Conservation (phyloP, 176 grass and related monocot genomes). For the Tillandsia fasciculata region DNA sequence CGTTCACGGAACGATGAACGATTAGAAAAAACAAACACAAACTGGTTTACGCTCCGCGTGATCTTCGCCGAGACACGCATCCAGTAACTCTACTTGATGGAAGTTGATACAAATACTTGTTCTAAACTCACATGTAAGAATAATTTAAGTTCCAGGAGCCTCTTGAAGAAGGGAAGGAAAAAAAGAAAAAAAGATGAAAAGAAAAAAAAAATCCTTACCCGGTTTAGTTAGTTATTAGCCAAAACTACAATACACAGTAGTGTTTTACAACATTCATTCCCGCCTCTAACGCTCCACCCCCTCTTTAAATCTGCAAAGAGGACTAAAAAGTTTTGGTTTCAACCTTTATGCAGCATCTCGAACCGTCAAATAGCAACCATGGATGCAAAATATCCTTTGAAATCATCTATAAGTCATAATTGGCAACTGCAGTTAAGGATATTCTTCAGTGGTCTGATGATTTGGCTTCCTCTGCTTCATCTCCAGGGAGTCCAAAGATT, state of each 20-base stretch:
- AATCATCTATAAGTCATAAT: background rate
- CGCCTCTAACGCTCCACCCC: background rate
- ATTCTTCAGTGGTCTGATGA: conserved; percentile 28
- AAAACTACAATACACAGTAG: background rate
- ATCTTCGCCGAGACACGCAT: no score
- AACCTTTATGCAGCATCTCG: background rate
- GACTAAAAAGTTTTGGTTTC: background rate
- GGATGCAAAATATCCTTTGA: background rate
- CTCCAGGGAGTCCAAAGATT: conserved; percentile 85
- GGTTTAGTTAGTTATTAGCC: background rate
- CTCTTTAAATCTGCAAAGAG: background rate
- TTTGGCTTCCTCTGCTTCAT: conserved; percentile 45
- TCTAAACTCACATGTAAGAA: no score
- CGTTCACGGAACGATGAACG: no score
- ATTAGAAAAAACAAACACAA: no score
- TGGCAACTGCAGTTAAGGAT: background rate
- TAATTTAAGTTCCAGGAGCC: no score
- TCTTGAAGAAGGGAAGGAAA: no score
- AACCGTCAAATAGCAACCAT: background rate
- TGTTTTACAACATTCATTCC: conserved; percentile 1
- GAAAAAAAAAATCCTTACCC: background rate
- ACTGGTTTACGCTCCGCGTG: no score
- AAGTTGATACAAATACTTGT: no score
- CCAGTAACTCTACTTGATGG: no score
- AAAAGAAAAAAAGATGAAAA: background rate